Evolutionary conservation across 805 yeast genomes (phyloP), one percentile per base, ranked within the genome.

Genomic region (Cyberlindnera xishuangbannaensis): DNA sequence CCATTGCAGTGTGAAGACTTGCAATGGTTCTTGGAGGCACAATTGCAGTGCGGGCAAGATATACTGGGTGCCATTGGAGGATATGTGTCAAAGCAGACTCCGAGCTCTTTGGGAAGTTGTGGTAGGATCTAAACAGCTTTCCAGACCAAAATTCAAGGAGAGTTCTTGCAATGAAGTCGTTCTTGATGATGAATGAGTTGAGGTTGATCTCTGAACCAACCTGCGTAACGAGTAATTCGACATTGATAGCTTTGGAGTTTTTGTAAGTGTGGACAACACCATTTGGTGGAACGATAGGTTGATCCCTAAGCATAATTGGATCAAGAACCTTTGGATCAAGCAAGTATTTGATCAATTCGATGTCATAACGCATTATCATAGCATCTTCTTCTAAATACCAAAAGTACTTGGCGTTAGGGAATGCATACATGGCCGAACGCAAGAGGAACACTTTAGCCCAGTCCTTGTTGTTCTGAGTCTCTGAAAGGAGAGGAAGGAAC

Each of bases 51-150:
- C 76, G 81, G 34, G 82, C 70, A 45, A 92, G 65, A 18, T 83
- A 61, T 18, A 72, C 75, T 10, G 96, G 95, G 55, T 90, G 98
- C 98, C 97, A 92, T 58, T 86, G 97, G 46, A 87, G 65, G 28
- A 87, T 65, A 55, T 92, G 97, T n/a, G 84, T 72, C 27, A 90
- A 53, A 1, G 92, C 88, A n/a, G 71, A 67, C 38, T 73, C 76
- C 5, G 77, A 81, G 34, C 71, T 71, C 22, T 55, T 44, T 11
- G 71, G 71, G 59, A 83, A 83, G 37, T 69, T 69, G 27, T 49
- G 50, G 59, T 82, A 86, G 31, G 71, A 67, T 52, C 83, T 70
- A 53, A 76, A 78, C 30, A 86, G 65, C 16, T 77, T 76, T 53
- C 85, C 92, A 21, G 71, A 56, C 87, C 95, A 81, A 44, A 74